These are phyloP conservation scores for Ramaria sp. DNA, from an alignment of 768 basidiomycete genomes.

Conservation along the genomic window DNA sequence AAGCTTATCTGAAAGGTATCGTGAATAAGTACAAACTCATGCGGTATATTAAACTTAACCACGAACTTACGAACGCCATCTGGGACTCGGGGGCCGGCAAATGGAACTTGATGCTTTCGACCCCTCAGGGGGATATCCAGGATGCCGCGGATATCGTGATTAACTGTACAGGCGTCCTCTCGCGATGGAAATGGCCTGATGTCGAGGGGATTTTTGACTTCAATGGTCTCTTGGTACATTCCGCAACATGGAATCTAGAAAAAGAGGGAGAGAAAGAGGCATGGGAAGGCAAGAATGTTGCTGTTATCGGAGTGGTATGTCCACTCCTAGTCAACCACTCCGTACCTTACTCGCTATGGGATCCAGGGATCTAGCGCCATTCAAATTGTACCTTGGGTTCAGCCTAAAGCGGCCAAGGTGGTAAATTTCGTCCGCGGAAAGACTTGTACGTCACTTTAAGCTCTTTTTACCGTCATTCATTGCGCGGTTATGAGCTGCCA, in stretches of 20 bases:
- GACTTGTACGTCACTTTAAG: constrained; percentile 27
- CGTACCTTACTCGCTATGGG: neutral
- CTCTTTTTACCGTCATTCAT: no score
- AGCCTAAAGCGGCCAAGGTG: constrained; percentile 38
- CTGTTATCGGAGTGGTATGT: constrained; percentile 50
- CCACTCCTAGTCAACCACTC: neutral
- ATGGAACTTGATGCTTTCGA: constrained; percentile 26
- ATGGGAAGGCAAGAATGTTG: constrained; percentile 45
- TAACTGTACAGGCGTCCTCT: constrained; percentile 40
- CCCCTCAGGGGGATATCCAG: constrained; percentile 26
- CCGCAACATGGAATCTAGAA: constrained; percentile 45
- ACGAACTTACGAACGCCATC: constrained; percentile 40
- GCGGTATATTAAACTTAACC: constrained; percentile 42
- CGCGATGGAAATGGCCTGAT: constrained; percentile 58
- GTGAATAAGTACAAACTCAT: constrained; percentile 47
- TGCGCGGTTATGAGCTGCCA: neutral
- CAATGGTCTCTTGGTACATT: constrained; percentile 49
- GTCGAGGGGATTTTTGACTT: constrained; percentile 48
- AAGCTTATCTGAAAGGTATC: constrained; percentile 38
- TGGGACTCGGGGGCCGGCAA: constrained; percentile 42
- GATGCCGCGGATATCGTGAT: constrained; percentile 50
- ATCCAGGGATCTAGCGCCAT: constrained; percentile 50
- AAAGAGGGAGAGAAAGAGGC: constrained; percentile 36
- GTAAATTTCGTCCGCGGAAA: constrained; percentile 48
- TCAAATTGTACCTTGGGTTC: constrained; percentile 48